Evolutionary conservation across 495 filamentous ascomycete species (phyloP), one percentile per base, ranked within the genome.

Genomic region (Astrothelium subdiscretum): DNA sequence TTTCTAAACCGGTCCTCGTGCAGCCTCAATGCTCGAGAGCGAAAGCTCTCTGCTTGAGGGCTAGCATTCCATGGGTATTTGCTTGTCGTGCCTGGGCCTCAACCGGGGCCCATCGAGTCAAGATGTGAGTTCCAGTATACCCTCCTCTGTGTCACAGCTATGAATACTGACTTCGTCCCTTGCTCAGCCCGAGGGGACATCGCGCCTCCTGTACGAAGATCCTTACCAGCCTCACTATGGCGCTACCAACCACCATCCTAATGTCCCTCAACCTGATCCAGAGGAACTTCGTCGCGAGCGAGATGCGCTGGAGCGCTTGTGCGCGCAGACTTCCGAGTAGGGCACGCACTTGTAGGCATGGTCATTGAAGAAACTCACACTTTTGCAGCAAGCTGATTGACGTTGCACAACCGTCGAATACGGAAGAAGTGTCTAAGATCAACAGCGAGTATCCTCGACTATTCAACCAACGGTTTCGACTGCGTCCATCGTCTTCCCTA

Each of bases 281-380:
- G 74, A 75, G 51, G 73, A 74, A 67, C 63, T 76, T 13, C 63
- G 68, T 59, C 68, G 74, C 59, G 68, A 71, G 59, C 64, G 74
- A 31, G 73, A 76, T 64, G 71, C 65, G 22, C 58, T 75, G 60
- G 73, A 76, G 58, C 67, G 67, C 52, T 69, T 76, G 40, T 75
- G 73, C 31, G 69, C 69, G 24, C 69, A 72, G 62, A 71, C 74
- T 2, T 67, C 68, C 18, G 72, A 73, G 74, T 76, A 62, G 15
- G 73, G 27, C 3, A 59, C 15, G 5, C 6, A 3, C 20, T 29
- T 29, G 8, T 29, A 24, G 48, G 6, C 8, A 10, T 3, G 0
- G 2, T 29, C 1, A 3, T 11, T n/a, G 6, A 54, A 29, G 8
- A 15, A 20, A 54, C 2, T 6, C 24, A 3, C 15, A 27, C 24